Conservation (phyloP, 2,329 filamentous ascomycete species). For the Cladosporium sp. region DNA sequence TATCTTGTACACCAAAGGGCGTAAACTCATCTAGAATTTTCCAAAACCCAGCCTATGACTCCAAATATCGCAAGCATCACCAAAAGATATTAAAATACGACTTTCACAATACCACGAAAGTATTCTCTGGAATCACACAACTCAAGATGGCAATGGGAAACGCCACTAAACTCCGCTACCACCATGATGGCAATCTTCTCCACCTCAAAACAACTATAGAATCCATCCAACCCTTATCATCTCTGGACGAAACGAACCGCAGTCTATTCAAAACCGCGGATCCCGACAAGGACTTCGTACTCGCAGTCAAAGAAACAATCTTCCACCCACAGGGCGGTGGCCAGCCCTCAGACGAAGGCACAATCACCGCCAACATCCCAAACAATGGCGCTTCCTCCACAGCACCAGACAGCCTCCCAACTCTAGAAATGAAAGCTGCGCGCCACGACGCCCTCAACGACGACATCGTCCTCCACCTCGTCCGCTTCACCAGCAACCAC, state of each 20-base stretch:
- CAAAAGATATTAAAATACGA: too few species aligned
- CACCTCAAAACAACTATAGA: not conserved
- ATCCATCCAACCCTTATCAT: not conserved
- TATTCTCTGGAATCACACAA: too few species aligned
- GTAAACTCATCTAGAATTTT: too few species aligned
- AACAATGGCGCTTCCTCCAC: not conserved
- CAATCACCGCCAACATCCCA: slow-evolving; percentile 40
- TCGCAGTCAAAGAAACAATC: slow-evolving; percentile 57
- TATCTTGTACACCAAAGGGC: too few species aligned
- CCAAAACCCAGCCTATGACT: too few species aligned
- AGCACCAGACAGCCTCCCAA: slow-evolving; percentile 2
- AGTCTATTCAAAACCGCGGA: slow-evolving; percentile 15
- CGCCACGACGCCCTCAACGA: slow-evolving; percentile 50
- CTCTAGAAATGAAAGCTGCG: slow-evolving; percentile 53
- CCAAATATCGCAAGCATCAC: too few species aligned
- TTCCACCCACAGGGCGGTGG: slow-evolving; percentile 73
- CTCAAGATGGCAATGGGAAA: not conserved
- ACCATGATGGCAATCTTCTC: not conserved
- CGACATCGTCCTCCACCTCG: slow-evolving; percentile 61
- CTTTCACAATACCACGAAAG: too few species aligned
- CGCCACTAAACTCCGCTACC: not conserved
- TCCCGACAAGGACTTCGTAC: slow-evolving; percentile 10
- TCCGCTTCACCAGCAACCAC: slow-evolving; percentile 42
- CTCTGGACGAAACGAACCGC: not conserved
- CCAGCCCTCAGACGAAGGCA: slow-evolving; percentile 64